Conservation (phyloP, 345 rosid genomes). For the Lenwebbia sp. region DNA sequence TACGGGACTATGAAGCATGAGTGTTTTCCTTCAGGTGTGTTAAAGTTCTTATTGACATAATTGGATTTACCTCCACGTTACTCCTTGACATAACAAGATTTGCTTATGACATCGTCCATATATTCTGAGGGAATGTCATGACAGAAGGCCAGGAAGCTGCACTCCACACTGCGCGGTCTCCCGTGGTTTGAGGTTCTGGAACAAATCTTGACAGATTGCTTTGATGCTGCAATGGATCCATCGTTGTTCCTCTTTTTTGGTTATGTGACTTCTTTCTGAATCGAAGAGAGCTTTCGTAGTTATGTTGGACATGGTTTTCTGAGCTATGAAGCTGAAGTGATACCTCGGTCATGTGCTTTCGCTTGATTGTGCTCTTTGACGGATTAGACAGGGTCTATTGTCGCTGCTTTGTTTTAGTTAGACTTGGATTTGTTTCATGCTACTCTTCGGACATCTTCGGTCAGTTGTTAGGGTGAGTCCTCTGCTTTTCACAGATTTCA, state of each 20-base stretch:
- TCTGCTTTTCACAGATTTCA: background rate
- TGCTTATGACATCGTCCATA: constrained; percentile 94
- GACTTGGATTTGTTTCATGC: background rate
- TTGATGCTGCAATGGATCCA: background rate
- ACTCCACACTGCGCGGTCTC: background rate
- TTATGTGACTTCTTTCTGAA: background rate
- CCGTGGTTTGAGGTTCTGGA: background rate
- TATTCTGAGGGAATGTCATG: constrained; percentile 38
- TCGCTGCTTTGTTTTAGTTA: background rate
- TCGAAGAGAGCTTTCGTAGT: background rate
- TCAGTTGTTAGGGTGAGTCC: background rate
- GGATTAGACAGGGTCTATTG: background rate
- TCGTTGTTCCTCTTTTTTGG: background rate
- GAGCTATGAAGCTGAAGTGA: background rate
- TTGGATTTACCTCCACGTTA: background rate
- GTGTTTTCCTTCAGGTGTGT: background rate
- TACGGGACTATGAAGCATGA: background rate
- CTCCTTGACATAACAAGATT: constrained; percentile 38
- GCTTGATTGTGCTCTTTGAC: background rate
- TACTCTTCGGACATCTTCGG: background rate
- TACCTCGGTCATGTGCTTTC: background rate
- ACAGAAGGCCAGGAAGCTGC: background rate
- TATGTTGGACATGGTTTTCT: background rate
- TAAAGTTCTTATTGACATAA: background rate
- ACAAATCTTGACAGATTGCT: background rate